Conservation (phyloP, 1,284 basidiomycete species). For the Thelephora terrestris region DNA sequence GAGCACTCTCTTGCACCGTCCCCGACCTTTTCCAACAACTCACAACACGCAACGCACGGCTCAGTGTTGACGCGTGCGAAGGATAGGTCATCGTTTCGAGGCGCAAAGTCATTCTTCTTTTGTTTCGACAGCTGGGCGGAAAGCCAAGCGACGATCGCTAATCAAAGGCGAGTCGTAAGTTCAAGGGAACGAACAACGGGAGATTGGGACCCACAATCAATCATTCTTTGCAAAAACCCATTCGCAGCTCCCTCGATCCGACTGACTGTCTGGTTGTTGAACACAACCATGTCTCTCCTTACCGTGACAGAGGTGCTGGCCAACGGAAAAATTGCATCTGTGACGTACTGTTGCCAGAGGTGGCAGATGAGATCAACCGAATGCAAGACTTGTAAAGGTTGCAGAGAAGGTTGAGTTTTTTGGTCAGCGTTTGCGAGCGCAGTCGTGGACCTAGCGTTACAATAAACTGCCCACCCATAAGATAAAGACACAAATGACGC, state of each 20-base stretch:
- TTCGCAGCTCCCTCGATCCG: conserved; percentile 86
- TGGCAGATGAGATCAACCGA: conserved; percentile 86
- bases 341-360: conserved; percentile 95
- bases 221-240: conserved; percentile 70
- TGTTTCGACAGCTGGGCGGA: conserved; percentile 77
- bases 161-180: neutral
- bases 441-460: conserved; percentile 47
- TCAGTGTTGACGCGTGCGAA: conserved; percentile 95
- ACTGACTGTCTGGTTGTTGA: conserved; percentile 85
- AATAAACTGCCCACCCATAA: conserved; percentile 6
- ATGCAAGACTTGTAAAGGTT: conserved; percentile 57
- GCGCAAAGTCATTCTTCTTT: conserved; percentile 95
- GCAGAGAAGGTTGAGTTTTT: conserved; percentile 75
- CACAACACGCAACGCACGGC: conserved; percentile 85
- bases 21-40: conserved; percentile 73
- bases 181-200: neutral
- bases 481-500: conserved; percentile 18
- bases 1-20: conserved; percentile 66
- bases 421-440: conserved; percentile 68
- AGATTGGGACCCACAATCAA: conserved; percentile 55
- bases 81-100: conserved; percentile 89
- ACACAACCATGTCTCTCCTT: conserved; percentile 88
- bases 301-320: conserved; percentile 80
- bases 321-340: conserved; percentile 84
- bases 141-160: conserved; percentile 65